Base-by-base conservation (phyloP, 352 stramenopile species). In the Globisporangium recalcitrans region DNA sequence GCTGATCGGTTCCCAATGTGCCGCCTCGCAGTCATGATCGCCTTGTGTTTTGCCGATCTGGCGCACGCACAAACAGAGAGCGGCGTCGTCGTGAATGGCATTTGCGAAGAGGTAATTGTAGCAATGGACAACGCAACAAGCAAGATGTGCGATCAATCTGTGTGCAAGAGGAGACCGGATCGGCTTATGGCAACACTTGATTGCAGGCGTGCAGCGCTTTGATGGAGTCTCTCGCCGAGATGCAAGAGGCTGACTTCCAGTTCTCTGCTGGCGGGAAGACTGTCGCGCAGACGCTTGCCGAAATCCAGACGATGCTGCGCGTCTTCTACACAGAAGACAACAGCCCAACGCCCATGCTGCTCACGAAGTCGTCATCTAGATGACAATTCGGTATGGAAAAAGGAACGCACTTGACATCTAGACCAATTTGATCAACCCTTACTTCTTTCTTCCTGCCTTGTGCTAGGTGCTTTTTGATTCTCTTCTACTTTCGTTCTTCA, bases 401-500 rank as follows among this genome's bases (percentile, higher is more conserved):
- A 19, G 24, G 10, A 56, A 38, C 21, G 36, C 51, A n/a, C 51
- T 21, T 27, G 51, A 42, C 51, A 56, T 56, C 51, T 56, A 56
- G 51, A 29, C 42, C 51, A 56, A 42, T 42, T 56, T 26, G 51
- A 56, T 56, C 42, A 42, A 56, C 51, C 51, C 51, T 56, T 42
- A 56, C 51, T 56, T 26, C 29, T 55, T 38, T 38, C 24, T 34
- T 56, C 44, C 19, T 56, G 19, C 29, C n/a, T 42, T 32, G 14
- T 40, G 26, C 16, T 46, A 46, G 38, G 49, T 32, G 49, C 38
- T 46, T 21, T 46, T 46, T 42, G 14, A 34, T 56, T 42, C 19
- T 42, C 51, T 42, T 56, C 51, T 56, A 56, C 51, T 56, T 27
- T 22, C 24, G 27, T 42, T 40, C 49, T 55, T 55, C 49, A 21